Conservation (phyloP, 371 early-diverging fungal species). For the Apophysomyces elegans region DNA sequence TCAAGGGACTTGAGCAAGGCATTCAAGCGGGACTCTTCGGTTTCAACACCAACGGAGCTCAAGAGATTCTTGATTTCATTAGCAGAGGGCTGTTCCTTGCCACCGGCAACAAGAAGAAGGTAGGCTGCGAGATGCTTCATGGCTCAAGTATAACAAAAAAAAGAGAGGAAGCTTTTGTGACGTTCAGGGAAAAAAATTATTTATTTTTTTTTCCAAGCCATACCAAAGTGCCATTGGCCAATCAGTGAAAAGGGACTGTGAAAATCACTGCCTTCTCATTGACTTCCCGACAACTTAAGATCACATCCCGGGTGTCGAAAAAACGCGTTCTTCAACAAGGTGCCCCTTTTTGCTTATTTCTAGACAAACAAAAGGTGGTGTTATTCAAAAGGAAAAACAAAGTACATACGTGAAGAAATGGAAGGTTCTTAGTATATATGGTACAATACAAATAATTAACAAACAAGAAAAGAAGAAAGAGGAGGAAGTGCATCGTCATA, state of each 20-base stretch:
- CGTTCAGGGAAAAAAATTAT: slow-evolving; percentile 11
- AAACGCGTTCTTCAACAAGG: not conserved
- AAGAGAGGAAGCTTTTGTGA: slow-evolving; percentile 12
- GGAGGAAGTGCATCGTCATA: not conserved
- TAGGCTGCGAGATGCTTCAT: slow-evolving; percentile 95
- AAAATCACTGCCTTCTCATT: not conserved
- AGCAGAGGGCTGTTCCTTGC: slow-evolving; percentile 76
- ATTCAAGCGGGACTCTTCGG: slow-evolving; percentile 72
- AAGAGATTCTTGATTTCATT: slow-evolving; percentile 78
- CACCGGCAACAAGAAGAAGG: slow-evolving; percentile 86
- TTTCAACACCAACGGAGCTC: slow-evolving; percentile 84
- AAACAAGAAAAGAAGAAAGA: not conserved
- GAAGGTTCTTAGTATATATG: not conserved
- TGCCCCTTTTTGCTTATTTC: too few relatives aligned
- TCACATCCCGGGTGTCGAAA: not conserved
- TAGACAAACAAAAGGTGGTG: not conserved
- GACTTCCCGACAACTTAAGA: not conserved
- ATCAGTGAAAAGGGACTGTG: too few relatives aligned
- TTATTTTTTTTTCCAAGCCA: not conserved
- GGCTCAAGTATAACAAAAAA: slow-evolving; percentile 4
- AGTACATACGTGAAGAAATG: not conserved
- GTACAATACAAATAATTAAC: not conserved
- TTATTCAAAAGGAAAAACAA: not conserved
- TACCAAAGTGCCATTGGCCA: too few relatives aligned
- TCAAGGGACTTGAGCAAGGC: slow-evolving; percentile 73